Percentiles rank a stretch among this genome's conserved stretches.
These are phyloP conservation scores for Pouteria campechiana DNA, from an alignment of 179 eudicot species.

Conservation along the genomic window DNA sequence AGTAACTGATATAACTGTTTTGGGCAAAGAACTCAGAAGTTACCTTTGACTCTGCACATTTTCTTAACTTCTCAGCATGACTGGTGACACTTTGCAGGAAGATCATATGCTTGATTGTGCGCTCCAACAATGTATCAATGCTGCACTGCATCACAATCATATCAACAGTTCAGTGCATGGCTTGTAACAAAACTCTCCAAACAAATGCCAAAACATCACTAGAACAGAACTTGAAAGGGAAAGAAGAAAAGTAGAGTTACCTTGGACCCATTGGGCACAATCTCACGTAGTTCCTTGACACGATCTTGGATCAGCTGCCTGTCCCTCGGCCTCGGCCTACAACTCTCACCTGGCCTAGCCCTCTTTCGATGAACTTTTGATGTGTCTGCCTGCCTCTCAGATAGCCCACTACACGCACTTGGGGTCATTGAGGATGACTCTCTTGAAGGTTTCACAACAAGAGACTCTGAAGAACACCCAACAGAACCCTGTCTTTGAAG, in stretches of 20 bases:
- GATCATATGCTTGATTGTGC: slow-evolving; percentile 85
- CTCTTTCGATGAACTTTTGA: slow-evolving; percentile 55
- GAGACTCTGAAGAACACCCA: slow-evolving; percentile 49
- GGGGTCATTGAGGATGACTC: slow-evolving; percentile 33
- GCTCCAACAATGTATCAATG: slow-evolving; percentile 85
- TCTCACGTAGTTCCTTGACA: slow-evolving; percentile 75
- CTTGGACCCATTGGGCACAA: slow-evolving; percentile 91
- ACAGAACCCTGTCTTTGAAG: too few relatives aligned
- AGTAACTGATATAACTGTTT: too few relatives aligned
- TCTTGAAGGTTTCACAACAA: slow-evolving; percentile 29
- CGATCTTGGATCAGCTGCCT: slow-evolving; percentile 97
- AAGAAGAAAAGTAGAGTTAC: slow-evolving; percentile 16
- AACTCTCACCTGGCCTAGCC: slow-evolving; percentile 70
- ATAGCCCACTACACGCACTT: slow-evolving; percentile 38
- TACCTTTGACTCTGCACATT: slow-evolving; percentile 57
- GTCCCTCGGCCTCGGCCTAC: slow-evolving; percentile 90
- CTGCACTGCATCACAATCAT: slow-evolving; percentile 68
- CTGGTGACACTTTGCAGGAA: slow-evolving; percentile 71
- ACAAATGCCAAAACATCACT: too few relatives aligned
- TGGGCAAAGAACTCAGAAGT: not conserved
- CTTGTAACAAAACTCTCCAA: too few relatives aligned
- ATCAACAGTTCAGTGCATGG: slow-evolving; percentile 16
- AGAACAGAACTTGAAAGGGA: not conserved
- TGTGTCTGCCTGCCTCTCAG: slow-evolving; percentile 29
- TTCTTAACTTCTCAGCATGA: slow-evolving; percentile 70